Base-by-base conservation (phyloP, 805 yeast species). In the Monosporozyma siamensis region DNA sequence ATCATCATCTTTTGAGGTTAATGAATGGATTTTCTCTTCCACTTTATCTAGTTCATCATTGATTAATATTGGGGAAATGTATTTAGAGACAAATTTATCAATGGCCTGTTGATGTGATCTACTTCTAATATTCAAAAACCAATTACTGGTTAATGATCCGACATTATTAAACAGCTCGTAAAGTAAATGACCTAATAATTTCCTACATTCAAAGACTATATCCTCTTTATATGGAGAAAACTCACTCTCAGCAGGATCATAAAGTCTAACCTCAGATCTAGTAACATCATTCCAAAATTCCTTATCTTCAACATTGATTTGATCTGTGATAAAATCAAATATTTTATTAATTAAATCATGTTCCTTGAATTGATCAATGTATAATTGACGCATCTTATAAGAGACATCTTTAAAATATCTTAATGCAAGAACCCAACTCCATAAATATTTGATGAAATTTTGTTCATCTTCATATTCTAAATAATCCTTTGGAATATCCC, bases 61-160 rank as follows among this genome's bases (percentile, higher is more conserved):
- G 14, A 86, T 73, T 31, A 89, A 61, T 2, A 68, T 54, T 4
- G 89, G 86, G 2, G 94, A 81, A 21, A 89, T 71, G 48, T 65
- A 70, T 30, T 68, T 70, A 23, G 70, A 65, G 1, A 89, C 75
- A 50, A 83, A 81, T 39, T 67, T 72, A 44, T 83, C 90, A 37
- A 85, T 68, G 30, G 68, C 66, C 6, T 67, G 55, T 51, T 80
- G 83, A 47, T 76, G 61, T 37, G 80, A 82, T 44, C 78, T 73
- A 54, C 83, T 83, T 49, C 87, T 74, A 26, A 87, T 69, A 14
- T 75, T 75, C 42, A 75, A 67, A 64, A 71, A 88, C 95, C 95
- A 89, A 11, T 62, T 60, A 38, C 57, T 55, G 1, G 62, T 51
- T 6, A 55, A 41, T 6, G 64, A 56, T 14, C 66, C 66, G 34